phyloP scores from a whole-genome alignment of 352 stramenopile species.

The Lagenidium giganteum region DNA sequence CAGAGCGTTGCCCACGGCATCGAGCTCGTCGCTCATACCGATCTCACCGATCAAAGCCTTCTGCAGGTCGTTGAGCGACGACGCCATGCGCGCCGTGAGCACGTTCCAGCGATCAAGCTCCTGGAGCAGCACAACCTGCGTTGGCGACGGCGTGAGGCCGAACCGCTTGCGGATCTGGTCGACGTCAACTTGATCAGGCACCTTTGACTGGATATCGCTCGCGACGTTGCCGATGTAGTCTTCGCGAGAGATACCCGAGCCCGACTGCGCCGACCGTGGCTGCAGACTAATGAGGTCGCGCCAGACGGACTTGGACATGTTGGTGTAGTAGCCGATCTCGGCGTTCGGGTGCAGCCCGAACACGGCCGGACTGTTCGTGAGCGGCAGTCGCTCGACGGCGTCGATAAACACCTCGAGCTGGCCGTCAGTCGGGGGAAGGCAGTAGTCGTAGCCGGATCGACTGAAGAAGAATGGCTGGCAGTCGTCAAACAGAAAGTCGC shows the following conservation, averaged over 20 bases:
- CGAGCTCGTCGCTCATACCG: slow-evolving; percentile 95
- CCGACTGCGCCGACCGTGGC: slow-evolving; percentile 72
- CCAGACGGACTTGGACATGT: slow-evolving; percentile 94
- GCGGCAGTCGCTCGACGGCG: slow-evolving; percentile 87
- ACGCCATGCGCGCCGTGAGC: slow-evolving; percentile 80
- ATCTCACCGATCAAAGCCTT: slow-evolving; percentile 93
- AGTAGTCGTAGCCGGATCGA: slow-evolving; percentile 92
- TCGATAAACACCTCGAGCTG: slow-evolving; percentile 74
- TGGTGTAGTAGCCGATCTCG: slow-evolving; percentile 96
- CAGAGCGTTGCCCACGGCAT: slow-evolving; percentile 87
- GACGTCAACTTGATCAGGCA: slow-evolving; percentile 85
- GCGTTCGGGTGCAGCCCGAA: slow-evolving; percentile 96
- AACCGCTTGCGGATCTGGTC: slow-evolving; percentile 83
- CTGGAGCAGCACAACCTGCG: slow-evolving; percentile 92
- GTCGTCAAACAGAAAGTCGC: slow-evolving; percentile 95
- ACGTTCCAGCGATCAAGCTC: slow-evolving; percentile 95
- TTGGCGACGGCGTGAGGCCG: slow-evolving; percentile 71
- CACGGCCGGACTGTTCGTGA: slow-evolving; percentile 93
- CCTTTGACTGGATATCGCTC: slow-evolving; percentile 89
- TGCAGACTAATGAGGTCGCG: slow-evolving; percentile 91
- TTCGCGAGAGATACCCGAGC: slow-evolving; percentile 86
- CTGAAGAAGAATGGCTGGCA: slow-evolving; percentile 94
- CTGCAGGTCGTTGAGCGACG: slow-evolving; percentile 86
- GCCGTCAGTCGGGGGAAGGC: slow-evolving; percentile 41
- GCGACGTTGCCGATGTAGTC: slow-evolving; percentile 89